These are phyloP conservation scores for Cucurbita maxima DNA, from an alignment of 306 rosid genomes.

Conservation along the genomic window DNA sequence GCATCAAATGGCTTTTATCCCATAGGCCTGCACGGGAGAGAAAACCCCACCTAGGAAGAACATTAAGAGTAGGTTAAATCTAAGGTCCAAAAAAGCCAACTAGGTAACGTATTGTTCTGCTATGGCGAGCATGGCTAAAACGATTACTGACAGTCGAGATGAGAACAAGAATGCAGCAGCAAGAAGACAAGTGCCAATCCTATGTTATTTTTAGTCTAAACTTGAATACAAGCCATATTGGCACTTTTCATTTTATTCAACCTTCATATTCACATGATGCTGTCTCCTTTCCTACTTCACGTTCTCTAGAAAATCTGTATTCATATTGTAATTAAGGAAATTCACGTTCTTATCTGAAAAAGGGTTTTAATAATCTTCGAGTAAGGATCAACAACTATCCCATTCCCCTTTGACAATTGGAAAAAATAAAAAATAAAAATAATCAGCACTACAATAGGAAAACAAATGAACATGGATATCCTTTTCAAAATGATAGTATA, in stretches of 20 bases:
- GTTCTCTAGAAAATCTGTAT: background rate
- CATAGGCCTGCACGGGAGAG: conserved; percentile 91
- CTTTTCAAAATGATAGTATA: background rate
- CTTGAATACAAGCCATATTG: background rate
- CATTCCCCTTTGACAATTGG: background rate
- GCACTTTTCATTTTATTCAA: background rate
- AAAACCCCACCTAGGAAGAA: conserved; percentile 82
- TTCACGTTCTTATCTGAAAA: background rate
- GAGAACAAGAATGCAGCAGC: background rate
- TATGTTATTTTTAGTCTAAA: background rate
- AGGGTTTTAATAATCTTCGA: background rate
- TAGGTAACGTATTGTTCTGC: background rate
- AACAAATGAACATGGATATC: background rate
- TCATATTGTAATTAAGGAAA: background rate
- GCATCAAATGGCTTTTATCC: conserved; percentile 99
- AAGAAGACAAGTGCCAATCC: background rate
- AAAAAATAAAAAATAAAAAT: background rate
- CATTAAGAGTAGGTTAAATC: background rate
- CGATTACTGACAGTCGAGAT: background rate
- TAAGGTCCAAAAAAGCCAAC: background rate
- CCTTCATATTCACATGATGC: background rate
- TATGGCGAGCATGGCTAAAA: background rate
- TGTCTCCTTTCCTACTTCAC: background rate
- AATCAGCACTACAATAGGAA: background rate
- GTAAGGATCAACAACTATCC: background rate